Conservation (phyloP, 495 filamentous ascomycete species). For the Penicillium verhagenii region DNA sequence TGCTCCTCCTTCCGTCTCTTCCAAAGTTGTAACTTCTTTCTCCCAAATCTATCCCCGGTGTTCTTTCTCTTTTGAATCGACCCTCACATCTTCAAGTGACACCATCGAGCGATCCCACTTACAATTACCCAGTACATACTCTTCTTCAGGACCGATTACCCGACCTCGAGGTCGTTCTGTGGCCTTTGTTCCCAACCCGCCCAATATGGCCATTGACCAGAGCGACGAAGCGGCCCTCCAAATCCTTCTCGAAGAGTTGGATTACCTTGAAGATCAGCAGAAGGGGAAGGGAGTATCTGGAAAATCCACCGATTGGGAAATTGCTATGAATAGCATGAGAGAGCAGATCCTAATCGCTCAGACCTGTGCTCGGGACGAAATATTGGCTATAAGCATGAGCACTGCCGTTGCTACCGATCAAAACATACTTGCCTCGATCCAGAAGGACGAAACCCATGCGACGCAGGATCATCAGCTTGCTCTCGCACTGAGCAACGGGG, state of each 20-base stretch:
- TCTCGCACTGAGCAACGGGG: not conserved
- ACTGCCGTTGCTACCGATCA: constrained; percentile 4
- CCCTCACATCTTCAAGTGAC: too few species aligned
- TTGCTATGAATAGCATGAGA: not conserved
- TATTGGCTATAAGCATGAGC: constrained; percentile 3
- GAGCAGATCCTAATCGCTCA: not conserved
- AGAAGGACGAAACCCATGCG: not conserved
- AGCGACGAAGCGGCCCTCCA: not conserved
- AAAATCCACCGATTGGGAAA: not conserved
- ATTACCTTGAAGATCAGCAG: not conserved
- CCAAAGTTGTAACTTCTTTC: too few species aligned
- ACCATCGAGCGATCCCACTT: too few species aligned
- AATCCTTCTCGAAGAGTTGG: not conserved
- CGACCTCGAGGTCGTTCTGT: too few species aligned
- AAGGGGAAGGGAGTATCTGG: not conserved
- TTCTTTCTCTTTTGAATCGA: too few species aligned
- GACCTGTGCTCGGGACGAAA: not conserved
- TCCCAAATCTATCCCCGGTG: too few species aligned
- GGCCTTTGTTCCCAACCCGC: too few species aligned
- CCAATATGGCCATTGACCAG: too few species aligned
- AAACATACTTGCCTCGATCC: not conserved
- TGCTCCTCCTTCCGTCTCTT: too few species aligned
- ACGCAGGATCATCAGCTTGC: not conserved
- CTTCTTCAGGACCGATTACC: too few species aligned
- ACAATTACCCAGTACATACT: too few species aligned